phyloP scores from a whole-genome alignment of 257 asterid species.

The Solanum tacnaense region DNA sequence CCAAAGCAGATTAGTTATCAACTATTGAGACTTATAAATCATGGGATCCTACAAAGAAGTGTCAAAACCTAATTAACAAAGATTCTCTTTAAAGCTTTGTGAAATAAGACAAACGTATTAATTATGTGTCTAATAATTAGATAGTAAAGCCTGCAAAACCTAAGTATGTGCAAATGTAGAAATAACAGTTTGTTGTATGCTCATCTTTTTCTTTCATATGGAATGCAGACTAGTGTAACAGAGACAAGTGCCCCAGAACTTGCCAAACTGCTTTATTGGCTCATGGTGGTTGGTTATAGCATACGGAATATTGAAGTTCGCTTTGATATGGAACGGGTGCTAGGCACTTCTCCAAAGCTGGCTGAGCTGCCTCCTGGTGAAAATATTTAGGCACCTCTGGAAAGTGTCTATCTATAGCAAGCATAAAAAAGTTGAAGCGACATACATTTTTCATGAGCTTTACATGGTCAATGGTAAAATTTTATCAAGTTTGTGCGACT shows the following conservation, averaged over 20 bases:
- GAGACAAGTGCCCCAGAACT: conserved; percentile 92
- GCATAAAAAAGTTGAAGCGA: background rate
- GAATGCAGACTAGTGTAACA: conserved; percentile 67
- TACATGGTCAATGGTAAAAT: background rate
- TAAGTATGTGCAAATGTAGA: background rate
- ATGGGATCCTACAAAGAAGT: background rate
- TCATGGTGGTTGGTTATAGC: conserved; percentile 97
- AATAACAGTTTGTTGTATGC: background rate
- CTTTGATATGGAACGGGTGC: conserved; percentile 90
- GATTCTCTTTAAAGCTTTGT: background rate
- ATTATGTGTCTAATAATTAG: background rate
- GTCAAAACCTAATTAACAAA: background rate
- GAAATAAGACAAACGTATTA: background rate
- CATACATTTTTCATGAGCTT: background rate
- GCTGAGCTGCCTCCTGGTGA: conserved; percentile 98
- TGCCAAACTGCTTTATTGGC: conserved; percentile 93
- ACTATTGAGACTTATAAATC: background rate
- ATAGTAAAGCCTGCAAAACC: background rate
- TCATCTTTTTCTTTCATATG: background rate
- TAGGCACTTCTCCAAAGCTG: conserved; percentile 69
- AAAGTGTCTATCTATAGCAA: background rate
- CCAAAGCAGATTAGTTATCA: background rate
- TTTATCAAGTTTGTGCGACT: background rate
- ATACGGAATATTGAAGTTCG: conserved; percentile 94
- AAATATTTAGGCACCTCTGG: conserved; percentile 30